These are phyloP conservation scores for Cladosporium oxysporum DNA, from an alignment of 2,329 filamentous ascomycete species.

Conservation along the genomic window DNA sequence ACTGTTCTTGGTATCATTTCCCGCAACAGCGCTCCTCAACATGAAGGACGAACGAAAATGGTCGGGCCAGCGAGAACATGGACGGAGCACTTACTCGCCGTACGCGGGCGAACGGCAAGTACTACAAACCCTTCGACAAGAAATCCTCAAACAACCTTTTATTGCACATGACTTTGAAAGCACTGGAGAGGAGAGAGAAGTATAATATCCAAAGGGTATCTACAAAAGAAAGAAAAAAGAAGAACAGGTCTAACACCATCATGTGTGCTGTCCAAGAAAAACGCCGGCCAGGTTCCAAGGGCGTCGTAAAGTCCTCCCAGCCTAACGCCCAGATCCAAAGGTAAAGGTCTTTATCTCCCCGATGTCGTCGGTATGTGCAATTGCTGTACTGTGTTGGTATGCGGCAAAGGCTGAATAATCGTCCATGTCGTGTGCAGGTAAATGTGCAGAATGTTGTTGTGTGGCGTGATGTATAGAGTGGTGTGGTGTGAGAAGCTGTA, in stretches of 20 bases:
- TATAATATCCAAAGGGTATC: slow-evolving; percentile 15
- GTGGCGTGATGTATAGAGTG: background rate
- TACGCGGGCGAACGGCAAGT: background rate
- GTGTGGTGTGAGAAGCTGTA: slow-evolving; percentile 4
- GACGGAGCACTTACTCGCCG: background rate
- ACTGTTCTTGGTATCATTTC: background rate
- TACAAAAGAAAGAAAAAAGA: background rate
- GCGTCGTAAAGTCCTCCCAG: background rate
- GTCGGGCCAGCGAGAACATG: background rate
- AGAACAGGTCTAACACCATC: background rate
- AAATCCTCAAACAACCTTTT: background rate
- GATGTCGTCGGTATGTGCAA: slow-evolving; percentile 17
- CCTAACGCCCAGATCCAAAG: slow-evolving; percentile 9
- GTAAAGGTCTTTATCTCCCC: background rate
- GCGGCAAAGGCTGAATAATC: background rate
- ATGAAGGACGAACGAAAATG: background rate
- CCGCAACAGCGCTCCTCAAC: background rate
- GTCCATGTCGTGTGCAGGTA: slow-evolving; percentile 9
- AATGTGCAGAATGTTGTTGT: background rate
- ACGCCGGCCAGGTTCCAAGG: background rate
- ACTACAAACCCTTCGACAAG: background rate
- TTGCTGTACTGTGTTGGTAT: slow-evolving; percentile 9
- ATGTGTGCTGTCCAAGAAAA: background rate
- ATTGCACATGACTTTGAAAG: background rate
- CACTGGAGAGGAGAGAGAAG: background rate